Conservation (phyloP, 2,329 filamentous ascomycete species). For the Ascochyta viciae-villosae region DNA sequence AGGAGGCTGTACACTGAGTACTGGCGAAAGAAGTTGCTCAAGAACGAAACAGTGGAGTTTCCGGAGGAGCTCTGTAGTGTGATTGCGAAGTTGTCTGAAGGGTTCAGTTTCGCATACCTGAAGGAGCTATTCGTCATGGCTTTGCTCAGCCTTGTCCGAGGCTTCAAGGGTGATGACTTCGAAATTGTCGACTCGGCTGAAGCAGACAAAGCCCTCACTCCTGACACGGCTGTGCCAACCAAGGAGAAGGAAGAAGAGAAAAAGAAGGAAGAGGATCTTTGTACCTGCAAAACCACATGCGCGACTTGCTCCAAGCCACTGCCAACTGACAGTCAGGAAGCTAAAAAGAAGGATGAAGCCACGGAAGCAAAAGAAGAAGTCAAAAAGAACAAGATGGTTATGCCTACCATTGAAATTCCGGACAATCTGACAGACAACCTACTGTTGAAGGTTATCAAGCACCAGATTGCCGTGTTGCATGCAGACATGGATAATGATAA, state of each 20-base stretch:
- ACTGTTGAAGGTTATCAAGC: conserved; percentile 42
- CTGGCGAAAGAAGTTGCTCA: conserved; percentile 50
- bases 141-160: conserved; percentile 44
- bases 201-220: conserved; percentile 21
- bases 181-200: conserved; percentile 34
- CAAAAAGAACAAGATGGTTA: conserved; percentile 26
- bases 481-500: conserved; percentile 44
- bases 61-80: conserved; percentile 44
- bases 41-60: conserved; percentile 44
- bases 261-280: conserved; percentile 16
- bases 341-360: conserved; percentile 18
- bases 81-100: conserved; percentile 47
- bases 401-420: conserved; percentile 36
- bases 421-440: conserved; percentile 31
- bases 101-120: conserved; percentile 53
- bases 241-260: neutral
- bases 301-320: conserved; percentile 28
- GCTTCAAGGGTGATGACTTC: conserved; percentile 35
- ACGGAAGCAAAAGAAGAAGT: conserved; percentile 18
- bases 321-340: neutral
- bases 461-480: conserved; percentile 47
- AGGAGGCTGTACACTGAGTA: conserved; percentile 50
- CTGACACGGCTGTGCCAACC: neutral
- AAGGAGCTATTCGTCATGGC: conserved; percentile 52
- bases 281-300: conserved; percentile 28